Evolutionary conservation across 495 filamentous ascomycete species (phyloP).

Genomic region (Glutinoglossum americanum): DNA sequence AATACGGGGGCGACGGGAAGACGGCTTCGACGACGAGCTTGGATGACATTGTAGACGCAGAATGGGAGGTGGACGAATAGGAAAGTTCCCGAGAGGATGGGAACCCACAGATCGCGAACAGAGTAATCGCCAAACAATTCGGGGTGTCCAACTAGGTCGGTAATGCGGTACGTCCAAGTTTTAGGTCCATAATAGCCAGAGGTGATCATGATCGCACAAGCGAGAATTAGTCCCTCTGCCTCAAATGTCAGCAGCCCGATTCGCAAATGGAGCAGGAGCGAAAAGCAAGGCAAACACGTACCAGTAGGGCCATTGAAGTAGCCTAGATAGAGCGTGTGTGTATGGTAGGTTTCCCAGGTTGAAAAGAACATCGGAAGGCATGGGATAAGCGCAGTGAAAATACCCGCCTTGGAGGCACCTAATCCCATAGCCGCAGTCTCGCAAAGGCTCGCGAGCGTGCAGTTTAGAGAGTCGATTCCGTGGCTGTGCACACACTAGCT

Average conservation of each 20-base stretch:
- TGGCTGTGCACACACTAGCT: constrained; percentile 27
- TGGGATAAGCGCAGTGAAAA: constrained; percentile 77
- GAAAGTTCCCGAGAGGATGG: constrained; percentile 47
- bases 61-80: constrained; percentile 63
- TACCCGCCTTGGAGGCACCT: constrained; percentile 57
- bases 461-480: constrained; percentile 94
- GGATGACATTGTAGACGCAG: constrained; percentile 58
- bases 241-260: neutral
- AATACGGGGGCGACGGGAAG: constrained; percentile 71
- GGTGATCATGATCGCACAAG: constrained; percentile 60
- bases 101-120: constrained; percentile 74
- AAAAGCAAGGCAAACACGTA: constrained; percentile 6
- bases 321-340: constrained; percentile 88
- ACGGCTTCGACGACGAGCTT: constrained; percentile 45
- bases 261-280: neutral
- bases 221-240: constrained; percentile 70
- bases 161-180: constrained; percentile 63
- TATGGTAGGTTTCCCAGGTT: constrained; percentile 98
- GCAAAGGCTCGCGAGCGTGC: constrained; percentile 71
- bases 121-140: constrained; percentile 41
- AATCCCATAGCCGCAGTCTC: constrained; percentile 84
- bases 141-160: constrained; percentile 35
- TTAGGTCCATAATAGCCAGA: constrained; percentile 74
- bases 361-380: constrained; percentile 98
- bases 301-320: constrained; percentile 89